These are phyloP conservation scores for Albifimbria verrucaria DNA, from an alignment of 2,329 filamentous ascomycete species.

Conservation along the genomic window DNA sequence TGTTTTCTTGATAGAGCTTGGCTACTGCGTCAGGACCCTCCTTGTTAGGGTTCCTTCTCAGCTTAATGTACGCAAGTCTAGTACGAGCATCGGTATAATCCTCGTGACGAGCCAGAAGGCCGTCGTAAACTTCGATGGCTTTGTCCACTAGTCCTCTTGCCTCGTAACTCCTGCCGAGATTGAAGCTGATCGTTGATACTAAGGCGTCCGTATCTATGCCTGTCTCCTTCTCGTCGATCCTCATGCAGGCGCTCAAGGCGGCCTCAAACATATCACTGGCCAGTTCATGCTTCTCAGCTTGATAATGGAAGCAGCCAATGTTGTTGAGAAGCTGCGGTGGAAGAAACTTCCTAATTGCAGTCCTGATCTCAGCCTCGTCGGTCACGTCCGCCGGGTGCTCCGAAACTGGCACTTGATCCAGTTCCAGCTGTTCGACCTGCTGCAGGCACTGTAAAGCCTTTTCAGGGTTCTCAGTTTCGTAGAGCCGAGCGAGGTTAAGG, in stretches of 20 bases:
- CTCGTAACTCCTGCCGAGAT: conserved; percentile 91
- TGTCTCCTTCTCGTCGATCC: conserved; percentile 71
- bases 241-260: conserved; percentile 84
- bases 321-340: conserved; percentile 95
- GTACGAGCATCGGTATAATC: conserved; percentile 93
- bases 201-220: conserved; percentile 83
- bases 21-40: conserved; percentile 84
- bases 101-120: conserved; percentile 75
- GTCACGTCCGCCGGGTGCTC: conserved; percentile 55
- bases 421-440: conserved; percentile 86
- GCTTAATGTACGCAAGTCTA: conserved; percentile 83
- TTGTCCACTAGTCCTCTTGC: conserved; percentile 75
- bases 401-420: conserved; percentile 71
- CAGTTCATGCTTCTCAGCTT: conserved; percentile 74
- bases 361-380: conserved; percentile 58
- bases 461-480: conserved; percentile 81
- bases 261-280: conserved; percentile 88
- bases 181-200: conserved; percentile 95
- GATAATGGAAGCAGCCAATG: conserved; percentile 93
- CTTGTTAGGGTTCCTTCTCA: conserved; percentile 76
- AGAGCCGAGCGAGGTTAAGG: conserved; percentile 86
- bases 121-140: conserved; percentile 85
- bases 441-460: conserved; percentile 89
- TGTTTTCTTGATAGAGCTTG: conserved; percentile 80
- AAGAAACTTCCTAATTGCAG: conserved; percentile 69